Base-by-base conservation (phyloP, 495 filamentous ascomycete genomes). In the Xylaria bambusicola region DNA sequence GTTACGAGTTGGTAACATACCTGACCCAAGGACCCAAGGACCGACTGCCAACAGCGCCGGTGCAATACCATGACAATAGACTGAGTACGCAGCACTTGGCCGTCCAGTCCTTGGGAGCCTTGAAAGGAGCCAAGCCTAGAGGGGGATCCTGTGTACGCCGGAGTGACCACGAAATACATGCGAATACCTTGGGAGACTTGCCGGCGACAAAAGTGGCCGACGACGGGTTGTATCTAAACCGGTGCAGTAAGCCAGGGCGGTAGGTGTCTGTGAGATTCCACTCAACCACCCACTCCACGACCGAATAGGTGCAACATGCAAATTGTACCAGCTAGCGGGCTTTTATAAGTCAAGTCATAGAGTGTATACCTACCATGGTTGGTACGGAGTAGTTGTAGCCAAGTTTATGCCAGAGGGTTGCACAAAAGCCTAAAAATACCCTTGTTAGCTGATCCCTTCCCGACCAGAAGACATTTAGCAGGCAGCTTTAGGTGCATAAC, bases 81-180 rank as follows among this genome's bases (percentile, higher is more conserved):
- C 29, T 48, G 41, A 35, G 21, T 56, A 31, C 23, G 35, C 51
- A 27, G n/a, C 17, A 41, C 50, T 41, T 53, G 35, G 49, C 23
- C 50, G 12, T 53, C 35, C 50, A 44, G 24, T 42, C 24, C 26
- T 33, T 53, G 36, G 36, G 29, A 42, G 18, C 36, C 24, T 52
- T 40, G 33, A 17, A 27, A 40, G 8, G 13, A 33, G 52, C 52
- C 52, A 44, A 42, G 52, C 52, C 13, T 42, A 35, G 50, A 52
- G 8, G 48, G 52, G 33, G 36, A 33, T 42, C n/a, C 23, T 13
- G 23, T 46, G 18, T 46, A 46, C 18, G 23, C 53, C 18, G 38
- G 53, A 56, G 53, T 46, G 53, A 56, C 53, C 38, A 47, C 15
- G 38, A 13, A 48, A 56, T 56, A 56, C 53, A 36, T 56, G 29